Conservation (phyloP, 2,329 filamentous ascomycete species). For the Nemania sp. region DNA sequence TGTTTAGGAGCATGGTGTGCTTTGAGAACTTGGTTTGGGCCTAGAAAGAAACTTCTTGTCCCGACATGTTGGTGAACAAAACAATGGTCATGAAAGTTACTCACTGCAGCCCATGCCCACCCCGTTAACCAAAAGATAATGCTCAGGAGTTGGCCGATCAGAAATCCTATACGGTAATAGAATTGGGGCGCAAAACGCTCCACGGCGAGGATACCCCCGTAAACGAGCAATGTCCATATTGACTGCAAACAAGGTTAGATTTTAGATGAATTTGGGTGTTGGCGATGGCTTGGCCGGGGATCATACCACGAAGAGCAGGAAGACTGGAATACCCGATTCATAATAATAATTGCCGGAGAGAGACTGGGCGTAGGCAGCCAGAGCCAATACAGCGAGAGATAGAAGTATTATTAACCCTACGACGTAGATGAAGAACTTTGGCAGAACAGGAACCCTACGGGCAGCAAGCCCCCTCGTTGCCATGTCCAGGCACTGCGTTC, state of each 20-base stretch:
- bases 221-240: conserved; percentile 47
- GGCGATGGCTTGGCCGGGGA: conserved; percentile 24
- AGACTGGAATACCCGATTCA: conserved; percentile 43
- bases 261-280: not conserved
- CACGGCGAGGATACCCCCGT: conserved; percentile 43
- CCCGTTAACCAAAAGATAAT: conserved; percentile 50
- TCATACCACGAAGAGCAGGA: conserved; percentile 53
- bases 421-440: conserved; percentile 44
- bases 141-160: conserved; percentile 43
- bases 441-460: conserved; percentile 43
- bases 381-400: conserved; percentile 44
- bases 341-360: conserved; percentile 37
- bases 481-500: conserved; percentile 30
- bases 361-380: conserved; percentile 47
- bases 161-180: conserved; percentile 29
- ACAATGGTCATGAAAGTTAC: not conserved
- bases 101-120: conserved; percentile 46
- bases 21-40: not conserved
- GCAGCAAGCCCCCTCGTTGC: conserved; percentile 40
- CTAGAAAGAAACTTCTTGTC: not conserved
- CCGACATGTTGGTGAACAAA: not conserved
- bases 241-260: conserved; percentile 37
- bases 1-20: not conserved
- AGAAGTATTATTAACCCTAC: conserved; percentile 45
- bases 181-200: conserved; percentile 43